These are phyloP conservation scores for Rhodomyrtus psidioides DNA, from an alignment of 441 rosid species.

Conservation along the genomic window DNA sequence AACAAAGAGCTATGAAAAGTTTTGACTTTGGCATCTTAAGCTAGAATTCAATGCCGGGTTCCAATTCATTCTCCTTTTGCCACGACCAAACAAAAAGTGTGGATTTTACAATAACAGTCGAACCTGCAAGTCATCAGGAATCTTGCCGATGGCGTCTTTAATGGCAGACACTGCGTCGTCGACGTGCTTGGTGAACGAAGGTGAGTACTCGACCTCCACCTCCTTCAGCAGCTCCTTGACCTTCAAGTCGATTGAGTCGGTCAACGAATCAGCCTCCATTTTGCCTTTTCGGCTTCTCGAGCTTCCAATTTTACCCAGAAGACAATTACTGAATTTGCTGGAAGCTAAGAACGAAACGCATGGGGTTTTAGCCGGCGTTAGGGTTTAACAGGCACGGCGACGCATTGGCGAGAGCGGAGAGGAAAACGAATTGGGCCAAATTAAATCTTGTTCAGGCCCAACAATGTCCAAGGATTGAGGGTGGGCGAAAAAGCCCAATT, in stretches of 20 bases:
- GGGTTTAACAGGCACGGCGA: background rate
- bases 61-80: background rate
- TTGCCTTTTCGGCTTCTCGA: background rate
- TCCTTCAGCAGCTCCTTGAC: slow-evolving; percentile 62
- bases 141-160: slow-evolving; percentile 29
- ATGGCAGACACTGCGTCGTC: slow-evolving; percentile 50
- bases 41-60: background rate
- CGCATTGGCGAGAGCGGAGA: background rate
- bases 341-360: background rate
- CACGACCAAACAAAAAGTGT: background rate
- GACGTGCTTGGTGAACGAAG: slow-evolving; percentile 43
- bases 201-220: slow-evolving; percentile 38
- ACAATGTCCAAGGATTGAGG: background rate
- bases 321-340: background rate
- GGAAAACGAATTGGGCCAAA: background rate
- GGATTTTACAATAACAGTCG: background rate
- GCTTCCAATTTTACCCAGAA: background rate
- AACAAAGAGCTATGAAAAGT: background rate
- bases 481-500: background rate
- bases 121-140: slow-evolving; percentile 55
- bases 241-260: slow-evolving; percentile 45
- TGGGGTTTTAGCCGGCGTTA: background rate
- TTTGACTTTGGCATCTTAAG: background rate
- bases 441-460: background rate
- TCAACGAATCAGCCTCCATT: slow-evolving; percentile 17